Evolutionary conservation across 116 monocot species (phyloP), one percentile per base, ranked within the genome.

Genomic region (Dioscorea cayenensis): DNA sequence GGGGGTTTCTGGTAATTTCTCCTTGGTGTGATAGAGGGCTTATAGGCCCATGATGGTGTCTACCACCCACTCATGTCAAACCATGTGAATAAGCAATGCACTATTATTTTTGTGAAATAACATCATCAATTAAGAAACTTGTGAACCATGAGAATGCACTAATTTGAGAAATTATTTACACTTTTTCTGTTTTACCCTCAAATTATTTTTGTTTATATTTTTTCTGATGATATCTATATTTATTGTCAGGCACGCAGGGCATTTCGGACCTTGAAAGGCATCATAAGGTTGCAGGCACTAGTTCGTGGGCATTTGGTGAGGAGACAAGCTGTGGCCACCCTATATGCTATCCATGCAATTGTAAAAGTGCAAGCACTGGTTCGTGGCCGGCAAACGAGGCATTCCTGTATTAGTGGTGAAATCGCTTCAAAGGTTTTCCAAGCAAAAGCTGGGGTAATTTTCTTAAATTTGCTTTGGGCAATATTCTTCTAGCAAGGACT

Each of bases 221-320:
- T 43, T 70, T 23, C 73, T 66, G 29, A 76, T 67, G 6, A 11
- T 16, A 29, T 13, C 17, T 65, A 61, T 17, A 50, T 36, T 62
- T 77, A 28, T 77, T 28, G 43, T 6, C 67, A 96, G 96, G 96
- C 96, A 81, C 85, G 92, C 37, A 82, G 92, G 68, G 90, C 92
- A 60, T 92, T 96, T 74, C 85, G 66, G 75, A 86, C 90, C 48
- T 38, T 92, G 27, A 90, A 84, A 75, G 96, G 92, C 35, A 92
- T 94, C 72, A 83, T 94, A 64, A 85, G 85, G 78, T 71, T 99
- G 65, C 95, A 95, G 66, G 95, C 92, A 7, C 73, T 92, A 20
- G 72, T 89, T 73, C 92, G 95, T 71, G 95, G 95, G 28, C 85
- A 89, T 79, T 68, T 95, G 65, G 90, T 95, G 28, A 85, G 92